Conservation (phyloP, 768 basidiomycete species). For the Udeniomyces megalosporus region DNA sequence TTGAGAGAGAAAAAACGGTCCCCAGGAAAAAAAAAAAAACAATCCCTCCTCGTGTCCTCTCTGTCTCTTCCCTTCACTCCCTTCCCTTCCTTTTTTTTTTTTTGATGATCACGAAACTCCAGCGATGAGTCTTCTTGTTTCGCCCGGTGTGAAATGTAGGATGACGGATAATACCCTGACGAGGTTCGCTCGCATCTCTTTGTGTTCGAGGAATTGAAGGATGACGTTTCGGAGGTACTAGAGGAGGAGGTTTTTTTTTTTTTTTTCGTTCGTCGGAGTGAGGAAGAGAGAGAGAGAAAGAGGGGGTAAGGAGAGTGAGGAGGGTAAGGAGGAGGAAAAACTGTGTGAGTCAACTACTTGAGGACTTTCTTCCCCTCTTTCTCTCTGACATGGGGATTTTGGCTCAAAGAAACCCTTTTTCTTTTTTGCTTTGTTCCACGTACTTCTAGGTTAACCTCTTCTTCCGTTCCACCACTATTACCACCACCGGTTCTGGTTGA, state of each 20-base stretch:
- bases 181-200: conserved; percentile 92
- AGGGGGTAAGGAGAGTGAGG: background rate
- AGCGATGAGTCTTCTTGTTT: conserved; percentile 61
- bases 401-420: too few relatives aligned
- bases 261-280: too few relatives aligned
- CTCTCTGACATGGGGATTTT: too few relatives aligned
- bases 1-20: too few relatives aligned
- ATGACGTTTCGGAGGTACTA: conserved; percentile 85
- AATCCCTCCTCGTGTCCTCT: too few relatives aligned
- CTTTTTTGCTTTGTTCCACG: too few relatives aligned
- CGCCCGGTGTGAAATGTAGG: conserved; percentile 84
- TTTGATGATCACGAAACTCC: background rate
- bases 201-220: conserved; percentile 91
- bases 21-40: too few relatives aligned
- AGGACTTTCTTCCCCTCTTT: too few relatives aligned
- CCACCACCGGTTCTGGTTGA: too few relatives aligned
- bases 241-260: background rate
- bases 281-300: background rate
- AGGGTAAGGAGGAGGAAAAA: background rate
- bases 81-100: background rate
- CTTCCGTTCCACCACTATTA: conserved; percentile 42
- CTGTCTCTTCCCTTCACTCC: too few relatives aligned
- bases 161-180: conserved; percentile 84
- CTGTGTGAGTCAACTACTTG: too few relatives aligned
- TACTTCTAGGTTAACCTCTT: conserved; percentile 77